Percentiles rank a stretch among this genome's conserved stretches.
phyloP scores from a whole-genome alignment of 2,329 filamentous ascomycete species.

The Cladobotryum mycophilum region DNA sequence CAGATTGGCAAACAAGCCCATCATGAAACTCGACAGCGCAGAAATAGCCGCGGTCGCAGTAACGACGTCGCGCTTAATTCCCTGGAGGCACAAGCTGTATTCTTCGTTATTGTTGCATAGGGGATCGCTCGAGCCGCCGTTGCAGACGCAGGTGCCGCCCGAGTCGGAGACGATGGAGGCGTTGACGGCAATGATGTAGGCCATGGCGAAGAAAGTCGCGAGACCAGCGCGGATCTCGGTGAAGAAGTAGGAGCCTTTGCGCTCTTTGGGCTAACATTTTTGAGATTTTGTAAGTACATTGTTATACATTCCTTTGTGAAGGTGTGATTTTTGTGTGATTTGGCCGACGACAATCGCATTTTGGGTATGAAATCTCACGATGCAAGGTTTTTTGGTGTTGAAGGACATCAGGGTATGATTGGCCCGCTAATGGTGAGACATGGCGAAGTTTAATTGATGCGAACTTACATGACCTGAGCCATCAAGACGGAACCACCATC shows the following conservation, averaged over 20 bases:
- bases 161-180: slow-evolving; percentile 52
- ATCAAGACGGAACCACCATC: slow-evolving; percentile 72
- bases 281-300: background rate
- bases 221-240: slow-evolving; percentile 80
- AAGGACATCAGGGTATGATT: background rate
- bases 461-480: slow-evolving; percentile 71
- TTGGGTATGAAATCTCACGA: background rate
- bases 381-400: background rate
- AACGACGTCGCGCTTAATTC: slow-evolving; percentile 70
- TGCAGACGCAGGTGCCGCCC: slow-evolving; percentile 72
- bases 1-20: slow-evolving; percentile 78
- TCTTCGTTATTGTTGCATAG: slow-evolving; percentile 48
- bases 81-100: slow-evolving; percentile 58
- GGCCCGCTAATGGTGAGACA: background rate
- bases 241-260: slow-evolving; percentile 70
- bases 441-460: background rate
- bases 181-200: slow-evolving; percentile 50
- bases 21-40: slow-evolving; percentile 71
- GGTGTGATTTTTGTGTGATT: background rate
- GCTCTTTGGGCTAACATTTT: slow-evolving; percentile 52
- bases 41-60: slow-evolving; percentile 81
- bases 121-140: slow-evolving; percentile 42
- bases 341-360: background rate
- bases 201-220: slow-evolving; percentile 67
- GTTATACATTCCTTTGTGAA: background rate